Percentiles rank a stretch among this genome's conserved stretches.
Conservation (phyloP, 805 yeast species). For the Hanseniaspora valbyensis region DNA sequence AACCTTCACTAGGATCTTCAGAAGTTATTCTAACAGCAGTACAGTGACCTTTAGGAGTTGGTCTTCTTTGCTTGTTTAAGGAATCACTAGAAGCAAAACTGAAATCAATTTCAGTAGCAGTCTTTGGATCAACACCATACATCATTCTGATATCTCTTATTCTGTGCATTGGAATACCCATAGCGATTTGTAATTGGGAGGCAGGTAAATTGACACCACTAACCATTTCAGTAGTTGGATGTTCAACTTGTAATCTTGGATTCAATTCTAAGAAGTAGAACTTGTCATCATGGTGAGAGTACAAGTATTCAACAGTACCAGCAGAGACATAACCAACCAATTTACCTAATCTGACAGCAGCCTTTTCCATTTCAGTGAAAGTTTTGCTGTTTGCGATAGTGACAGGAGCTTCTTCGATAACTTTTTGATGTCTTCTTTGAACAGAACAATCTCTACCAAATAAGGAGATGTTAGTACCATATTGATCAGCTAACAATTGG, state of each 20-base stretch:
- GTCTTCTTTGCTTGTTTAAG: slow-evolving; percentile 72
- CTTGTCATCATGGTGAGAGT: slow-evolving; percentile 86
- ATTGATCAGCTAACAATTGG: slow-evolving; percentile 94
- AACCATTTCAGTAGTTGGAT: slow-evolving; percentile 99
- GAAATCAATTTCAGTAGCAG: slow-evolving; percentile 81
- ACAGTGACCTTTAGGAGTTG: slow-evolving; percentile 95
- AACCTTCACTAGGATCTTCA: slow-evolving; percentile 98
- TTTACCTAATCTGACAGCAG: slow-evolving; percentile 94
- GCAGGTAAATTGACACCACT: slow-evolving; percentile 97
- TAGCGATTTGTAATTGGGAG: slow-evolving; percentile 96
- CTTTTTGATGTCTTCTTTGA: slow-evolving; percentile 98
- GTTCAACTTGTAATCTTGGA: slow-evolving; percentile 98
- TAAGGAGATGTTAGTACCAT: slow-evolving; percentile 91
- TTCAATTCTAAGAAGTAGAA: slow-evolving; percentile 93
- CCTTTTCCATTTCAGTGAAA: slow-evolving; percentile 84
- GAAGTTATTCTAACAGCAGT: slow-evolving; percentile 98
- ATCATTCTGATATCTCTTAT: slow-evolving; percentile 82
- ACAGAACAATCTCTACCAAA: slow-evolving; percentile 99
- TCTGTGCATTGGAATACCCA: slow-evolving; percentile 97
- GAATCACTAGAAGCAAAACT: slow-evolving; percentile 68
- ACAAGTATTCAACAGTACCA: slow-evolving; percentile 96
- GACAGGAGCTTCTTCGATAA: slow-evolving; percentile 98
- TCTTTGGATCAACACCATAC: slow-evolving; percentile 94
- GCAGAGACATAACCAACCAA: slow-evolving; percentile 98
- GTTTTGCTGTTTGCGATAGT: slow-evolving; percentile 82